Conservation (phyloP, 345 rosid genomes). For the Salix koriyanagi region DNA sequence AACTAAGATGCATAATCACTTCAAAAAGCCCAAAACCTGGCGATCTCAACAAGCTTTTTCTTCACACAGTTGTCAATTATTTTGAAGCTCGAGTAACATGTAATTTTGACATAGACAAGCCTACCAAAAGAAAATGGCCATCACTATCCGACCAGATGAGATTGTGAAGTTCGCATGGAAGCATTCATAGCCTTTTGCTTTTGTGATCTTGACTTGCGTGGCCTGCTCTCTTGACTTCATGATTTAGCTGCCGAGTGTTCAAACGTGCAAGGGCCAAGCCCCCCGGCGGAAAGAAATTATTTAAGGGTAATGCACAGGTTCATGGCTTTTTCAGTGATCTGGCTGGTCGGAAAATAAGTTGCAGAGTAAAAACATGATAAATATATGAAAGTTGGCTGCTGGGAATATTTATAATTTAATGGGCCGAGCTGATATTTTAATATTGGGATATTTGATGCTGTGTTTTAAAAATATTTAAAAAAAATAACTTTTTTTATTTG, state of each 20-base stretch:
- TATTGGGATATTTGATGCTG: accelerated
- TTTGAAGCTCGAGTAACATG: too few relatives aligned
- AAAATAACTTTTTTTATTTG: too few relatives aligned
- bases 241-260: not conserved
- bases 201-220: not conserved
- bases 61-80: too few relatives aligned
- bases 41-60: not conserved
- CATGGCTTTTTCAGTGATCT: too few relatives aligned
- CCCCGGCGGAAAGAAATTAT: not conserved
- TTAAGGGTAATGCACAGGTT: too few relatives aligned
- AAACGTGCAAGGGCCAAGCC: not conserved
- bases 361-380: too few relatives aligned
- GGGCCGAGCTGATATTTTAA: not conserved
- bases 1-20: not conserved
- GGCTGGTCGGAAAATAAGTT: too few relatives aligned
- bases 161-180: not conserved
- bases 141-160: not conserved
- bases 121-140: not conserved
- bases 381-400: too few relatives aligned
- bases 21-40: not conserved
- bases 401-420: too few relatives aligned
- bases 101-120: not conserved
- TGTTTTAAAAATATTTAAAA: too few relatives aligned
- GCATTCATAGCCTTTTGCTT: not conserved
- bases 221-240: not conserved